Conservation (phyloP, 164 flowering plant species). For the Umbellularia californica region DNA sequence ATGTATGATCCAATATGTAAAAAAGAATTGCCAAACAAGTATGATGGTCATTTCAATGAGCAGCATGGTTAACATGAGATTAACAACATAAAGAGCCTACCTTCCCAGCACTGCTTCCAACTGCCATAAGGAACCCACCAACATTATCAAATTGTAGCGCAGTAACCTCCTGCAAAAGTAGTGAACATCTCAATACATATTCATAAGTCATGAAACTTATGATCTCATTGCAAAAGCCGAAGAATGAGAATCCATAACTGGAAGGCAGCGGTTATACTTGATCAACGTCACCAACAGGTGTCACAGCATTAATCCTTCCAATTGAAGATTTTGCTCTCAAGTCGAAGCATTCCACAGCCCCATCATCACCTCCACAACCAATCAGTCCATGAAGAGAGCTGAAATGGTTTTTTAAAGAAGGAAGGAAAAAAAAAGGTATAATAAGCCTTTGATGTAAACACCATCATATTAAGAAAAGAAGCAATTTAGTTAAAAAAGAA, state of each 20-base stretch:
- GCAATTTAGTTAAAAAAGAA: not conserved
- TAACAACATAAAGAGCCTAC: conserved; percentile 26
- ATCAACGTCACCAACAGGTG: conserved; percentile 60
- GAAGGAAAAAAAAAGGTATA: not conserved
- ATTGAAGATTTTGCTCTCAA: conserved; percentile 69
- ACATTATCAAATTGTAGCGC: conserved; percentile 55
- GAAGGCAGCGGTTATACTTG: conserved; percentile 38
- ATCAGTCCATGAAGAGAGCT: conserved; percentile 86
- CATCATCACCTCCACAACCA: conserved; percentile 97
- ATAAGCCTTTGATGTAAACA: not conserved
- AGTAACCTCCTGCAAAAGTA: conserved; percentile 65
- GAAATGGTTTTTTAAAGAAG: conserved; percentile 10
- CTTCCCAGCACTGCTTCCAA: conserved; percentile 90
- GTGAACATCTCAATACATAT: not conserved
- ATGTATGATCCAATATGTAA: too few relatives aligned
- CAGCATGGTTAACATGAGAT: not conserved
- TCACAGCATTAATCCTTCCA: conserved; percentile 75
- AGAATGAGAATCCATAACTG: not conserved
- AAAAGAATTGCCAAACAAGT: too few relatives aligned
- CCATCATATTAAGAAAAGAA: not conserved
- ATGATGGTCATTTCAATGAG: not conserved
- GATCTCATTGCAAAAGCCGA: not conserved
- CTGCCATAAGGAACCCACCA: conserved; percentile 71
- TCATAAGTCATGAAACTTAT: not conserved
- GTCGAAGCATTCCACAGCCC: conserved; percentile 96